Evolutionary conservation across 2,329 filamentous ascomycete species (phyloP).

Genomic region (Fusarium setosum): DNA sequence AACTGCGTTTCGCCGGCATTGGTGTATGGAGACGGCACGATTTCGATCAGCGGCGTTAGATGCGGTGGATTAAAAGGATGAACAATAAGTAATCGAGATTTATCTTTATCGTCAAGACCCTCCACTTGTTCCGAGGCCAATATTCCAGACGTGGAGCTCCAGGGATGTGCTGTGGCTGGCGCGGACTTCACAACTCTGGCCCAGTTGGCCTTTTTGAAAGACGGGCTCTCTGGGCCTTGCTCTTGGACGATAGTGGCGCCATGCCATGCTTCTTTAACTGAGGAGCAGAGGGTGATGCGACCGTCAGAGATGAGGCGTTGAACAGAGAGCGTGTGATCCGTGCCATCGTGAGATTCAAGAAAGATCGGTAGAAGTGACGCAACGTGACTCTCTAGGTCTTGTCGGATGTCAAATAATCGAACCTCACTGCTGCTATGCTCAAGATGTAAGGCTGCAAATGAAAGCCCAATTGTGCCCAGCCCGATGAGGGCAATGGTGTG

Average conservation of each 20-base stretch:
- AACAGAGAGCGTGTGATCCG: not conserved
- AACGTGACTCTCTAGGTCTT: not conserved
- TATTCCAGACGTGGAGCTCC: not conserved
- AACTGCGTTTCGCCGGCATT: no score
- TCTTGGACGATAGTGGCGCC: not conserved
- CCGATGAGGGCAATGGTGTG: not conserved
- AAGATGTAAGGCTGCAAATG: not conserved
- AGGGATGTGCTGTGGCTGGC: not conserved
- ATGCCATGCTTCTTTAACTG: not conserved
- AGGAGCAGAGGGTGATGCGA: not conserved
- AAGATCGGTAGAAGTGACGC: not conserved
- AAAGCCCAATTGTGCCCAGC: not conserved
- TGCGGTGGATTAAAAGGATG: not conserved
- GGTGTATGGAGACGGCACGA: not conserved
- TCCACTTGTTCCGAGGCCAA: not conserved
- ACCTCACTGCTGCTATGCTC: not conserved
- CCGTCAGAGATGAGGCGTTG: not conserved
- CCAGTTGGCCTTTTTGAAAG: not conserved
- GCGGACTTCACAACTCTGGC: not conserved
- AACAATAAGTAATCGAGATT: not conserved
- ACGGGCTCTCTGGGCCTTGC: not conserved
- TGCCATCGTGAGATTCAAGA: no score
- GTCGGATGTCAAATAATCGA: not conserved
- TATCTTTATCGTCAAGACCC: not conserved
- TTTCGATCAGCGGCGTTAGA: not conserved